These are phyloP conservation scores for Clavispora santaluciae DNA, from an alignment of 805 yeast species.

Conservation along the genomic window DNA sequence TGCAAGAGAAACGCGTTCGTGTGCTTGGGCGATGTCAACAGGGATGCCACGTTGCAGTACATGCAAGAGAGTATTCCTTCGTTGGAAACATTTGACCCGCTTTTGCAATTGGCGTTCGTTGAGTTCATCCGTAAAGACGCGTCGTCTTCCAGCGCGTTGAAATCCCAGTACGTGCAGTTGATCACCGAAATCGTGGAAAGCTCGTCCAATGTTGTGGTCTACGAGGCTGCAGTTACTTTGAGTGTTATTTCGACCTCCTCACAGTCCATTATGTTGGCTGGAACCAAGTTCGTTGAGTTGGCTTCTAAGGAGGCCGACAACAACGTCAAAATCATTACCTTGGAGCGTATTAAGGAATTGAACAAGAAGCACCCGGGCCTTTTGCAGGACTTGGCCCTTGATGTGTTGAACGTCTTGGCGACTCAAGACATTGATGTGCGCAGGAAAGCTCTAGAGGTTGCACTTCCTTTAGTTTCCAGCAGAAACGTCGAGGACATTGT, in stretches of 20 bases:
- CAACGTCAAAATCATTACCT: conserved; percentile 87
- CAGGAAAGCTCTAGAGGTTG: conserved; percentile 76
- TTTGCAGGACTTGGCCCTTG: conserved; percentile 78
- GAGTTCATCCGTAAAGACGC: conserved; percentile 83
- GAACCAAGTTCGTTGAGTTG: conserved; percentile 77
- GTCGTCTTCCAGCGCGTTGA: conserved; percentile 49
- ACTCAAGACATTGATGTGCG: conserved; percentile 91
- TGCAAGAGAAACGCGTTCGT: conserved; percentile 95
- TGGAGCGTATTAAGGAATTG: conserved; percentile 78
- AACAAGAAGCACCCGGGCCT: conserved; percentile 74
- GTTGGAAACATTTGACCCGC: conserved; percentile 68
- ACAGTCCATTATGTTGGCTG: conserved; percentile 69
- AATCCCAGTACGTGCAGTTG: conserved; percentile 65
- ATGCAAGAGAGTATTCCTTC: conserved; percentile 63
- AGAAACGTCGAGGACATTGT: conserved; percentile 94
- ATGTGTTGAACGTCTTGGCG: conserved; percentile 78
- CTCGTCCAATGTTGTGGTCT: conserved; percentile 67
- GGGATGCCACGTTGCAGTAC: conserved; percentile 79
- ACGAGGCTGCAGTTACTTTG: conserved; percentile 86
- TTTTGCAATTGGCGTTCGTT: conserved; percentile 82
- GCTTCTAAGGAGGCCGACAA: conserved; percentile 93
- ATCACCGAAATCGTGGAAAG: conserved; percentile 70
- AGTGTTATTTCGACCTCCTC: conserved; percentile 57
- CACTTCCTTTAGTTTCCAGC: conserved; percentile 73
- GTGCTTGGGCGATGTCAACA: conserved; percentile 73